Conservation (phyloP, 1,284 basidiomycete genomes). For the Ustilago hordei region DNA sequence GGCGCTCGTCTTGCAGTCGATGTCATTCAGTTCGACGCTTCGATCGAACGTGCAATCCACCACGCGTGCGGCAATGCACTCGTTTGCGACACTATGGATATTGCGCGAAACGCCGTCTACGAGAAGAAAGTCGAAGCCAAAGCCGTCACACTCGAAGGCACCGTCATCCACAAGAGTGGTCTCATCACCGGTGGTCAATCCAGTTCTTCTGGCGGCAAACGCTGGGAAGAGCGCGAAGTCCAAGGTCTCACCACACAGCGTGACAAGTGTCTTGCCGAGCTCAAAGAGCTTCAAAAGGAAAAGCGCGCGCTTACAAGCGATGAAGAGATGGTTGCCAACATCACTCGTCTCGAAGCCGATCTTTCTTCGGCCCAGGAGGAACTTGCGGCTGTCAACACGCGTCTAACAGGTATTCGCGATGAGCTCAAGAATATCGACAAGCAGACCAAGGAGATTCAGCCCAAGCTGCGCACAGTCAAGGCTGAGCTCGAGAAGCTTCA, state of each 20-base stretch:
- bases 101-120: conserved; percentile 90
- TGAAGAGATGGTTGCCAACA: conserved; percentile 81
- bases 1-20: conserved; percentile 94
- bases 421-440: conserved; percentile 55
- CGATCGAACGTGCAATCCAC: conserved; percentile 87
- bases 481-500: conserved; percentile 75
- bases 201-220: conserved; percentile 73
- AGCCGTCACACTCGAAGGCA: conserved; percentile 96
- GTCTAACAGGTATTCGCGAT: conserved; percentile 51
- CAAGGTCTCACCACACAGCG: conserved; percentile 78
- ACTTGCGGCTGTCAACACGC: conserved; percentile 70
- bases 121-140: conserved; percentile 96
- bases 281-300: conserved; percentile 83
- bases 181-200: conserved; percentile 90
- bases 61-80: conserved; percentile 94
- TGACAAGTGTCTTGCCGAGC: conserved; percentile 81
- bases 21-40: conserved; percentile 73
- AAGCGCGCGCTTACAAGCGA: conserved; percentile 85
- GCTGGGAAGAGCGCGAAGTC: conserved; percentile 91
- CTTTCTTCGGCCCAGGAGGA: conserved; percentile 83
- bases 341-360: conserved; percentile 82
- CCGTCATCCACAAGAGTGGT: conserved; percentile 96
- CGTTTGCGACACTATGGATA: conserved; percentile 93
- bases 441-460: conserved; percentile 47
- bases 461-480: conserved; percentile 64